Base-by-base conservation (phyloP, 1,139 yeast species). In the Ogataea hybrid region DNA sequence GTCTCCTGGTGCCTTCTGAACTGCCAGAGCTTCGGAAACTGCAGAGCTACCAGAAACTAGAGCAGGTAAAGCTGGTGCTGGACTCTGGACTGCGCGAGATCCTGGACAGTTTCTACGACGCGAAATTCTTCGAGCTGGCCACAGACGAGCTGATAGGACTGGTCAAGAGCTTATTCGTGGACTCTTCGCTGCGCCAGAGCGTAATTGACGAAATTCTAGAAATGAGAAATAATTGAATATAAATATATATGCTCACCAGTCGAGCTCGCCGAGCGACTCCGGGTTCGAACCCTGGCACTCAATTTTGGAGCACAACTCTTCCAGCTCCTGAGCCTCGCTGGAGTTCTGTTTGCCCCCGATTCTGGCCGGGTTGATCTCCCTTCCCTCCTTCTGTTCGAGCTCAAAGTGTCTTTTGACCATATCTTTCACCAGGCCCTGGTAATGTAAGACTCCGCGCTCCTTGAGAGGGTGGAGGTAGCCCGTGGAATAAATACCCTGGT, bases 71-170 rank as follows among this genome's bases (percentile, higher is more conserved):
- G 34, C 63, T 69, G 38, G 61, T 84, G 32, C 58, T 84, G 39
- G 71, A 70, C 25, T 69, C 70, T 41, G 84, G 81, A 53, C 65
- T 89, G 59, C 79, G 73, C 27, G 84, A 80, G 32, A 88, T 89
- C 37, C 73, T 83, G 72, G 84, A 77, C 23, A 60, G 78, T 56
- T 84, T 83, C 54, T 83, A 82, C 55, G 79, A 79, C 47, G 94
- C 90, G 12, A 84, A 81, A 42, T 77, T 87, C 47, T 85, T 73
- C 48, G 89, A 88, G 53, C 74, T 86, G 46, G 67, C 76, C 7
- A 79, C 94, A 0, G 67, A 70, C 2, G 97, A 89, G 61, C 65
- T 90, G 42, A 69, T 80, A 4, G 59, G 66, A 8, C 66, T 89
- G 56, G 69, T 90, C n/a, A 57, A 64, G 32, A 67, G 81, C 32